Base-by-base conservation (phyloP, 805 yeast genomes). In the Yarrowia deformans region DNA sequence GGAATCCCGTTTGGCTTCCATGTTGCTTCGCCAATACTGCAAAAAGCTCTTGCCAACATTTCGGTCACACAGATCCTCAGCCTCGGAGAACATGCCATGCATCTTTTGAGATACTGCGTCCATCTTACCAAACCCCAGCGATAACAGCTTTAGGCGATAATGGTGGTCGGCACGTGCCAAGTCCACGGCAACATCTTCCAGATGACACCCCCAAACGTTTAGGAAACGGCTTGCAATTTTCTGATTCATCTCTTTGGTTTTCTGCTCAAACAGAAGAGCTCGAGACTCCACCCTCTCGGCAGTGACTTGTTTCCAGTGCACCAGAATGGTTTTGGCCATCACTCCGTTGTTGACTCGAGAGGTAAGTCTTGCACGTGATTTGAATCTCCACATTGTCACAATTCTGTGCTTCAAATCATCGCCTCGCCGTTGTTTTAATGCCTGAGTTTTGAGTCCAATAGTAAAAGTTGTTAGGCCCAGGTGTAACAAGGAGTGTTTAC, bases 311-410 rank as follows among this genome's bases (percentile, higher is more conserved):
- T 43, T 60, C 66, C 66, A 60, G 52, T 45, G 50, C 8, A 35
- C n/a, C 32, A 60, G 19, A 9, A 60, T 60, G 14, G 40, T 43
- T 8, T 60, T 45, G 5, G 66, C 66, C 50, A 45, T 60, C 13
- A 34, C 42, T 3, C 52, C 66, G 19, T 60, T 60, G 52, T 45
- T 60, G 32, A 60, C 66, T 9, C 66, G 66, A 12, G 18, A 32
- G 8, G 66, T 60, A 34, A 60, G 66, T 45, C 66, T 43, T 12
- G 42, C 66, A 8, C 66, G 66, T 1, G 66, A 60, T 18, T 60
- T 60, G 66, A 60, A 60, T 13, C 66, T 32, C 66, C 66, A 60
- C 66, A 60, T 60, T 5, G 52, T 60, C 8, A 45, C 37, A 12
- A 60, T 60, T 45, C 66, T n/a, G 42, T 34, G 39, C 6, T n/a